These are phyloP conservation scores for Verruconis gallopava DNA, from an alignment of 2,329 filamentous ascomycete species.

Conservation along the genomic window DNA sequence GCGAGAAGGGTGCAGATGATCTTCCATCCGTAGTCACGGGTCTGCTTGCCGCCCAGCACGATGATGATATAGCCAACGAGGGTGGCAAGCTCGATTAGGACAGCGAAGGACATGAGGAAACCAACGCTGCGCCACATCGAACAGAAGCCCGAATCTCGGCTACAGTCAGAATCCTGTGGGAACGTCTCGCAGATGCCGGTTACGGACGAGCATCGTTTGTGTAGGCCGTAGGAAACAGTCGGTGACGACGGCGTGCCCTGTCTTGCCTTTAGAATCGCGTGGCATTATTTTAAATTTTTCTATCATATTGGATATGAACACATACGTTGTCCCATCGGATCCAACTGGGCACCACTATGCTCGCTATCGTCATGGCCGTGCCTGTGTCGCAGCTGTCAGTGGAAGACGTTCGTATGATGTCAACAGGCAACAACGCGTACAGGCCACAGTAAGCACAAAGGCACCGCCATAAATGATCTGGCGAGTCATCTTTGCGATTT, in stretches of 20 bases:
- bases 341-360: slow-evolving; percentile 60
- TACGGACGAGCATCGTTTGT: slow-evolving; percentile 64
- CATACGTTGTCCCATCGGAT: slow-evolving; percentile 45
- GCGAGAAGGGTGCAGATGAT: slow-evolving; percentile 54
- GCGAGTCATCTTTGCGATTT: slow-evolving; percentile 36
- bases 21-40: slow-evolving; percentile 73
- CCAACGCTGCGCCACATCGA: slow-evolving; percentile 81
- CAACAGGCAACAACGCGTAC: slow-evolving; percentile 17
- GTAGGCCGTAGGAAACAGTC: slow-evolving; percentile 53
- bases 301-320: background rate
- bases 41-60: slow-evolving; percentile 63
- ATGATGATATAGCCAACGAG: slow-evolving; percentile 71
- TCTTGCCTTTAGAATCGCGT: background rate
- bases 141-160: slow-evolving; percentile 64
- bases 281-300: too few species aligned
- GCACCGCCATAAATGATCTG: slow-evolving; percentile 36
- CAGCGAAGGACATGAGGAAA: slow-evolving; percentile 74
- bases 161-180: slow-evolving; percentile 55
- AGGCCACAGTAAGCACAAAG: slow-evolving; percentile 33
- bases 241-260: slow-evolving; percentile 1
- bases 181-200: slow-evolving; percentile 52
- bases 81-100: slow-evolving; percentile 68
- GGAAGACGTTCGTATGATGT: background rate
- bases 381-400: slow-evolving; percentile 33
- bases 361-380: slow-evolving; percentile 56